phyloP scores from a whole-genome alignment of 2,329 filamentous ascomycete species.

The Alternaria angustiovoidea region DNA sequence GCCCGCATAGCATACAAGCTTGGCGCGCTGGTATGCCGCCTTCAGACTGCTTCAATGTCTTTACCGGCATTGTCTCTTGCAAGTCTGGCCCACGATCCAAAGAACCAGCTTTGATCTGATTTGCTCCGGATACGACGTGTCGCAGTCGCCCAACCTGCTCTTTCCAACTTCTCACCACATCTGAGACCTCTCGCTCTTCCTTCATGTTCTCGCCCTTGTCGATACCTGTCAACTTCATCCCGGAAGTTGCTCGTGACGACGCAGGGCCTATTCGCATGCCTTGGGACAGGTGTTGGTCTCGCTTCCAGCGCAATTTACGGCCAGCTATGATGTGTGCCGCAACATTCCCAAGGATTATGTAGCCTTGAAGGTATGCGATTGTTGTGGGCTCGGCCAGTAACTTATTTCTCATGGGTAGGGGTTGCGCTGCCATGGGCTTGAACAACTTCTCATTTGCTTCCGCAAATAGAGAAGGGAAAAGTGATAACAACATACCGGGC shows the following conservation, averaged over 20 bases:
- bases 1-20: conserved; percentile 83
- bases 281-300: conserved; percentile 83
- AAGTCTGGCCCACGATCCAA: conserved; percentile 71
- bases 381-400: conserved; percentile 71
- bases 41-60: conserved; percentile 66
- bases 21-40: conserved; percentile 77
- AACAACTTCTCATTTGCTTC: conserved; percentile 71
- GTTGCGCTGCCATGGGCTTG: conserved; percentile 68
- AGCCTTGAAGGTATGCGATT: conserved; percentile 69
- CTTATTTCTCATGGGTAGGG: conserved; percentile 66
- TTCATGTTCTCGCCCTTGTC: conserved; percentile 83
- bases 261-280: conserved; percentile 85
- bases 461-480: conserved; percentile 76
- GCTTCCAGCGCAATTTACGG: conserved; percentile 87
- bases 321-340: conserved; percentile 84
- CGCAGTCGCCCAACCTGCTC: conserved; percentile 77
- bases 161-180: conserved; percentile 78
- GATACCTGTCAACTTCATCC: conserved; percentile 90
- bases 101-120: conserved; percentile 55
- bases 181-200: conserved; percentile 84
- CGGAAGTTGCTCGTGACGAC: conserved; percentile 70
- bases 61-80: conserved; percentile 71
- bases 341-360: conserved; percentile 70
- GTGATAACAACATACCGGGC: conserved; percentile 79
- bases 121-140: conserved; percentile 73